Evolutionary conservation across 805 yeast genomes (phyloP).

Genomic region (Wickerhamomyces bisporus): DNA sequence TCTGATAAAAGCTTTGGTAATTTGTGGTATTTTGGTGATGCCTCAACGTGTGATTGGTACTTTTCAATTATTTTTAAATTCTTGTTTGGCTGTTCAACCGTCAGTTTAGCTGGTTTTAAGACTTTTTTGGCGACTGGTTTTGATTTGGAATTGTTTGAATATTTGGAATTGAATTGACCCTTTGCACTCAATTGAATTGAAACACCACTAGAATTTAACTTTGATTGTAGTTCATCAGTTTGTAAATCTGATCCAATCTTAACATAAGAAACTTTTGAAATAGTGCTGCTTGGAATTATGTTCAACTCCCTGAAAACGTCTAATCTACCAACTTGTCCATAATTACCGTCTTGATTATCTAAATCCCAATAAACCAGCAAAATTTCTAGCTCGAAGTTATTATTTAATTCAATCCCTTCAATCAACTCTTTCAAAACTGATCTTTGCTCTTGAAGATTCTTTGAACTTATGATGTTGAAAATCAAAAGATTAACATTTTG

Average conservation of each 20-base stretch:
- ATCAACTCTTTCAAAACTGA: slow-evolving; percentile 26
- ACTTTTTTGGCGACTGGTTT: too few relatives aligned
- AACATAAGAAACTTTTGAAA: slow-evolving; percentile 25
- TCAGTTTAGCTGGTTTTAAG: too few relatives aligned
- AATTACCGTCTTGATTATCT: slow-evolving; percentile 23
- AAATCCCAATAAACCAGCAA: slow-evolving; percentile 36
- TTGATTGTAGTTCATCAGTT: slow-evolving; percentile 15
- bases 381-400: slow-evolving; percentile 29
- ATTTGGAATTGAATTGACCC: slow-evolving; percentile 25
- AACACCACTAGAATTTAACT: slow-evolving; percentile 19
- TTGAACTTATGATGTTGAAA: slow-evolving; percentile 33
- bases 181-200: slow-evolving; percentile 28
- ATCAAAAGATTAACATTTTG: slow-evolving; percentile 29
- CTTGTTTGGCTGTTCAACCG: neutral
- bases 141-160: neutral
- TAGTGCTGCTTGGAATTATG: slow-evolving; percentile 22
- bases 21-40: slow-evolving; percentile 15
- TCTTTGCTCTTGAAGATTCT: slow-evolving; percentile 28
- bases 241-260: slow-evolving; percentile 27
- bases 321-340: slow-evolving; percentile 16
- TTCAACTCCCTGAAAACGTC: slow-evolving; percentile 28
- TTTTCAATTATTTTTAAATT: slow-evolving; percentile 4
- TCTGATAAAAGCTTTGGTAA: slow-evolving; percentile 20
- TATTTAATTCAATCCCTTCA: slow-evolving; percentile 29
- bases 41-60: slow-evolving; percentile 14